Evolutionary conservation across 306 rosid species (phyloP), one percentile per base, ranked within the genome.

Genomic region (Senna siamea): DNA sequence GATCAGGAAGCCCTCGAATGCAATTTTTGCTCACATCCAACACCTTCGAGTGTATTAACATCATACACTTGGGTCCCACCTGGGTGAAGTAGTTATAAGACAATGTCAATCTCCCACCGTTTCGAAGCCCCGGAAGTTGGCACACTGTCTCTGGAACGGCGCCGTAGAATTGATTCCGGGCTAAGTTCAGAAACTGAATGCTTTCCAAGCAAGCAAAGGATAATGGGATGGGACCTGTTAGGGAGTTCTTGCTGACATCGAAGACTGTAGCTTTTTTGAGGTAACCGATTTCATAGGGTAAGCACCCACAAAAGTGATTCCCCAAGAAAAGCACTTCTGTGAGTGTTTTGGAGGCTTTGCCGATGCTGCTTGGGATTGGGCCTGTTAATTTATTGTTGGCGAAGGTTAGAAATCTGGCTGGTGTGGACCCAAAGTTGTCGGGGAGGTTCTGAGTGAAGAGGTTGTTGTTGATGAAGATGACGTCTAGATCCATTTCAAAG

Each of bases 401-500:
- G 35, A 93, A 89, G 0, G 97, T 90, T 18, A 93, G 74, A 52
- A 72, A 93, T 3, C 78, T 68, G 1, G 97, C 96, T 0, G 84
- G 88, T 0, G 98, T 84, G 4, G 17, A 52, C 0, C 93, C 97
- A 7, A 93, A 75, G 64, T 85, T 87, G 2, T 35, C 15, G 0
- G 98, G 98, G 43, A 93, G 80, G 30, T 26, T 26, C 3, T 26
- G 18, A 0, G 26, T 15, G 57, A 90, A 86, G 0, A 46, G 0
- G 76, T 93, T 93, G 85, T 93, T 79, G 88, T 93, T 93, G 66
- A 90, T 38, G 76, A 91, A 90, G n/a, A 91, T 83, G 1, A 87
- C 92, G 32, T 87, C 89, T 0, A 93, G 81, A 0, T 79, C 83
- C n/a, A 38, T 54, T 0, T 7, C 0, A 56, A 91, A 91, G 22